Evolutionary conservation across 805 yeast genomes (phyloP).

Genomic region (Candida peoriensis): DNA sequence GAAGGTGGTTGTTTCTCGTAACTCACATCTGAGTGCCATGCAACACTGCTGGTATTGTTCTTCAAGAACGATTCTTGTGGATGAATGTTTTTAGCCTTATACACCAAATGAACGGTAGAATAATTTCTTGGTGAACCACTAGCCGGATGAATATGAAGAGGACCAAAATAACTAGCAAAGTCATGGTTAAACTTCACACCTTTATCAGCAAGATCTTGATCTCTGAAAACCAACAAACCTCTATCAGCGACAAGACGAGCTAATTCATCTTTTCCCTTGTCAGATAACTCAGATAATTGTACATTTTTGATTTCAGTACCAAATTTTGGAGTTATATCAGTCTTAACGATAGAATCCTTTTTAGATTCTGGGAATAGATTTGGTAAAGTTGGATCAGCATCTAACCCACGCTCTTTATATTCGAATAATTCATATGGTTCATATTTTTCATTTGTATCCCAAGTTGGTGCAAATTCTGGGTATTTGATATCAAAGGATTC

Average conservation of each 20-base stretch:
- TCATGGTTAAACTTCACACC: conserved; percentile 44
- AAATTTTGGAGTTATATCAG: conserved; percentile 5
- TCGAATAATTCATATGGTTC: conserved; percentile 3
- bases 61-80: conserved; percentile 1
- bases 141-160: conserved; percentile 68
- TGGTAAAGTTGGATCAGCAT: conserved; percentile 4
- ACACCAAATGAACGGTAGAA: conserved; percentile 57
- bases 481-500: conserved; percentile 2
- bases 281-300: conserved; percentile 50
- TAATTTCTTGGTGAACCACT: conserved; percentile 57
- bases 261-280: conserved; percentile 58
- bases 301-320: conserved; percentile 50
- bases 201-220: conserved; percentile 57
- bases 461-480: conserved; percentile 6
- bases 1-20: conserved; percentile 67
- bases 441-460: conserved; percentile 5
- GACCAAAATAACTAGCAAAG: conserved; percentile 62
- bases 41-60: background rate
- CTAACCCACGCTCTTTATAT: conserved; percentile 3
- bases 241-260: conserved; percentile 64
- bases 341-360: too few relatives aligned
- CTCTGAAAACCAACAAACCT: conserved; percentile 62
- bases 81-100: conserved; percentile 26
- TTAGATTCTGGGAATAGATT: conserved; percentile 4
- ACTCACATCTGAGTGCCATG: conserved; percentile 62